Evolutionary conservation across 2,329 filamentous ascomycete species (phyloP), one percentile per base, ranked within the genome.

Genomic region (Gyromitra esculenta): DNA sequence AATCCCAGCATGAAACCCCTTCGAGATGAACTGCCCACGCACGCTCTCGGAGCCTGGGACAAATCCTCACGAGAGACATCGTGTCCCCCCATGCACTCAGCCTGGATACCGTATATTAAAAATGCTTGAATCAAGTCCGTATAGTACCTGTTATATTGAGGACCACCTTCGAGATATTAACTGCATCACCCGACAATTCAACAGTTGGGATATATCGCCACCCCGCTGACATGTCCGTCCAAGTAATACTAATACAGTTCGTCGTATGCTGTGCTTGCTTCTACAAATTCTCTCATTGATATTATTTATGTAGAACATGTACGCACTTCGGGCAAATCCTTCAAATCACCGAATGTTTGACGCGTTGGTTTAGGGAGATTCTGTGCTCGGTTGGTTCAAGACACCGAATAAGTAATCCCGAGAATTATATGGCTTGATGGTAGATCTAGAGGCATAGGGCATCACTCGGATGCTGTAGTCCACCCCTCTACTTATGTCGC

Each of bases 1-100:
- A 21, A 63, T 39, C 67, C 57, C 45, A 54, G 57, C 11, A 56
- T 70, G 67, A 63, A 71, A 71, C 67, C n/a, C 35, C 18, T 60
- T 71, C 57, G n/a, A 71, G 57, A 71, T 71, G 67, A 59, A 60
- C 37, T 1, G 9, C 57, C 43, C 62, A 35, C 56, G 56, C 52
- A 70, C 15, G 35, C 41, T 62, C 50, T 71, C 67, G 35, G 67
- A 56, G 18, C 18, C 56, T 70, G 56, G 54, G 25, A 70, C 35
- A 71, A 63, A 41, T 11, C 35, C 21, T 39, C 43, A 48, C 56
- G 56, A 70, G 59, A 39, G 67, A 52, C 57, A 21, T 7, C n/a
- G 18, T 21, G 18, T 31, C 41, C 9, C 9, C 21, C n/a, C 8
- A 60, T 60, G 8, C 21, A 41, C 18, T 41, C n/a, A 60, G 18